Conservation (phyloP, 202 grass and related monocot species). For the Cymbopogon flexuosus region DNA sequence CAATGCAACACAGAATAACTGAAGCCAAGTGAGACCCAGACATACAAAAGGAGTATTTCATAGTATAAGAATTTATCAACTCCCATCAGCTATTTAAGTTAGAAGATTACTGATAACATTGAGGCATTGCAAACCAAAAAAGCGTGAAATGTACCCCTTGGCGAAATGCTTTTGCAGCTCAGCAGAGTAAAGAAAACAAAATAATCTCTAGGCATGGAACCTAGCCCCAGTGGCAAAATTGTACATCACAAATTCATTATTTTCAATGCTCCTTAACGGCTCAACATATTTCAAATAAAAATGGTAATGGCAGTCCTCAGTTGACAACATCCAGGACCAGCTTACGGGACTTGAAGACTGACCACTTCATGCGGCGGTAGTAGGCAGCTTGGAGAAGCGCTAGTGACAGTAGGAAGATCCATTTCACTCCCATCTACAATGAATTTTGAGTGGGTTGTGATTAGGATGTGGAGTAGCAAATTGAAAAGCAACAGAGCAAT, state of each 20-base stretch:
- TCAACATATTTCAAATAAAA: background rate
- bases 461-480: background rate
- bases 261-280: constrained; percentile 36
- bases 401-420: constrained; percentile 93
- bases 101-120: constrained; percentile 25
- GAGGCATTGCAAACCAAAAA: constrained; percentile 24
- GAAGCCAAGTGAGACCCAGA: background rate
- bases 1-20: too few relatives aligned
- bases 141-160: constrained; percentile 21
- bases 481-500: background rate
- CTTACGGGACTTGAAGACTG: constrained; percentile 85
- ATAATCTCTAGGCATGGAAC: constrained; percentile 38
- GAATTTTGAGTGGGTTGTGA: constrained; percentile 4
- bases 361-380: constrained; percentile 97
- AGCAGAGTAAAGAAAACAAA: constrained; percentile 35
- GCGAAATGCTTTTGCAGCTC: constrained; percentile 25
- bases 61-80: constrained; percentile 28
- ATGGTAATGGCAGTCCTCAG: constrained; percentile 37
- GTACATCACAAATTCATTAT: constrained; percentile 56
- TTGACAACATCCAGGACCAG: constrained; percentile 90
- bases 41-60: background rate
- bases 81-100: constrained; percentile 32
- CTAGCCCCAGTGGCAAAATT: constrained; percentile 46
- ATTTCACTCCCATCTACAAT: constrained; percentile 93
- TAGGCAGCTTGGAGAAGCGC: constrained; percentile 96